Percentiles rank a stretch among this genome's conserved stretches.
Evolutionary conservation across 1,284 basidiomycete species (phyloP).

Genomic region (Malassezia psittaci): DNA sequence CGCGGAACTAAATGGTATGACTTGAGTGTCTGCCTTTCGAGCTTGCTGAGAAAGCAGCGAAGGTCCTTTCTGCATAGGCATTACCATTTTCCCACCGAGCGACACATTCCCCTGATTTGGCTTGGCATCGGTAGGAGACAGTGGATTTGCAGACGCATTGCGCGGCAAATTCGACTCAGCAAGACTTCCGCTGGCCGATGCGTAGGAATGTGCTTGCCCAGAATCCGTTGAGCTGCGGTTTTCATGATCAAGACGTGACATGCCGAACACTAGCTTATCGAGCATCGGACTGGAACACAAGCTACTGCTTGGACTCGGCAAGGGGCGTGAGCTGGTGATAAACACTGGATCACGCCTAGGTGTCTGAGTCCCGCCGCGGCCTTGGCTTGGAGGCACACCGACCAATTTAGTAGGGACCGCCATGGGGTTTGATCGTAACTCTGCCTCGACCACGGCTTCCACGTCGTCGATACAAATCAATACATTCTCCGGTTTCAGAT

Average conservation of each 20-base stretch:
- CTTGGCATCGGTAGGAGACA: not conserved
- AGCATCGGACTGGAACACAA: conserved; percentile 68
- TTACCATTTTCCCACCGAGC: conserved; percentile 55
- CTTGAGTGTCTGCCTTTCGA: conserved; percentile 8
- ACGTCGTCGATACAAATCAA: conserved; percentile 95
- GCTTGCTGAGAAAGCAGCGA: conserved; percentile 73
- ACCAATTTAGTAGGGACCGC: conserved; percentile 68
- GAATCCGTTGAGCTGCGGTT: not conserved
- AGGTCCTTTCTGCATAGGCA: conserved; percentile 55
- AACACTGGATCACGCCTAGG: conserved; percentile 75
- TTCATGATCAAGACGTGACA: conserved; percentile 57
- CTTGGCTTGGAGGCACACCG: conserved; percentile 88
- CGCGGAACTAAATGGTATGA: not conserved
- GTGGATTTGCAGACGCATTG: not conserved
- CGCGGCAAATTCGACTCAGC: conserved; percentile 1
- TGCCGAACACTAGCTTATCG: conserved; percentile 82
- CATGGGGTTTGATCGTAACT: conserved; percentile 59
- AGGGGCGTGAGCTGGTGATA: conserved; percentile 86
- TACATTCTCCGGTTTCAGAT: conserved; percentile 96
- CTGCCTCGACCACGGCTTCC: conserved; percentile 79
- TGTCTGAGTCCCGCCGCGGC: conserved; percentile 92
- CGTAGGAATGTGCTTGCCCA: not conserved
- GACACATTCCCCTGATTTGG: not conserved
- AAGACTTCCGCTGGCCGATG: not conserved
- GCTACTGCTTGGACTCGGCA: conserved; percentile 67